phyloP scores from a whole-genome alignment of 164 flowering plant species.

The Saururus chinensis region DNA sequence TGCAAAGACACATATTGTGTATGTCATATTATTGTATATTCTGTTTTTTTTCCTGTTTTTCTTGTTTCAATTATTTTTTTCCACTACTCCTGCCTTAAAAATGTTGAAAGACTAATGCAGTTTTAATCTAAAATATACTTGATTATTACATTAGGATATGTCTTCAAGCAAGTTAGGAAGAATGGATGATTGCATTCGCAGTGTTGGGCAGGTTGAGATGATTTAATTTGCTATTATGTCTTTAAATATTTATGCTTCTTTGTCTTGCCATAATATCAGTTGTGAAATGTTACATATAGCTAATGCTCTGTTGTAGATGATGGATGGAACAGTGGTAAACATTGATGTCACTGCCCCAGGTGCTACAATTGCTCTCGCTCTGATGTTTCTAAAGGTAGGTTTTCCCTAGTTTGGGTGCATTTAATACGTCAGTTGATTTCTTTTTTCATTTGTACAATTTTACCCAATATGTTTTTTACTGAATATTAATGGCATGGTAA shows the following conservation, averaged over 20 bases:
- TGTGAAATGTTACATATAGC: neutral
- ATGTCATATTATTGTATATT: slow-evolving; percentile 9
- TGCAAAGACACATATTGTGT: slow-evolving; percentile 57
- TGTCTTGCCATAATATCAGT: neutral
- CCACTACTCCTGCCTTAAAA: neutral
- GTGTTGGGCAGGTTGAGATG: slow-evolving; percentile 41
- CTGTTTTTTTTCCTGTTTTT: neutral
- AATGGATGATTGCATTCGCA: slow-evolving; percentile 42
- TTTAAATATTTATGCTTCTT: neutral
- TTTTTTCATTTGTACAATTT: neutral
- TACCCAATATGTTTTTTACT: no score
- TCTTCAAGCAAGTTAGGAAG: slow-evolving; percentile 19
- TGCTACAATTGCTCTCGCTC: slow-evolving; percentile 79
- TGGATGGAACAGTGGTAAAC: slow-evolving; percentile 64
- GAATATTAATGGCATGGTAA: no score
- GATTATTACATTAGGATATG: slow-evolving; percentile 35
- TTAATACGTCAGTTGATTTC: neutral
- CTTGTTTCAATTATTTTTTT: no score
- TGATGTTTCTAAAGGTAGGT: slow-evolving; percentile 81
- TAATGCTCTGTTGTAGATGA: slow-evolving; percentile 28
- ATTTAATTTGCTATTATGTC: no score
- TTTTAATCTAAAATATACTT: neutral
- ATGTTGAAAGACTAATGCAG: neutral
- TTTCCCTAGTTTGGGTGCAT: neutral
- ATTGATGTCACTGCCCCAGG: slow-evolving; percentile 99